phyloP scores from a whole-genome alignment of 129 eudicot genomes.

The Artemisia tridentata region DNA sequence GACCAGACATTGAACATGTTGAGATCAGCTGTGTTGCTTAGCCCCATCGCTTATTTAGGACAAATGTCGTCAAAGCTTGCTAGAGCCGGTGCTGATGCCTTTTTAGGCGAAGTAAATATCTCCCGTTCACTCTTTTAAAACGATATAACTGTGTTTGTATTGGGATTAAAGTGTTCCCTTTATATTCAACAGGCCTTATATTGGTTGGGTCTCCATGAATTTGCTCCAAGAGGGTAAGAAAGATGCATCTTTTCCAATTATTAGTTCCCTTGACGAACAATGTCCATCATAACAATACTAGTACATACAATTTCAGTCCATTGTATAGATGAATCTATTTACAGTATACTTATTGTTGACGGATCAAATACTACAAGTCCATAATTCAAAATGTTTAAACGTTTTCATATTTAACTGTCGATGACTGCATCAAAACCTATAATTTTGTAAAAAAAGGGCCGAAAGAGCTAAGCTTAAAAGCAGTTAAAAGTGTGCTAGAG shows the following conservation, averaged over 20 bases:
- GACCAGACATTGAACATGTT: slow-evolving; percentile 48
- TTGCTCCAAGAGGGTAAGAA: slow-evolving; percentile 79
- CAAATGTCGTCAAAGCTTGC: slow-evolving; percentile 62
- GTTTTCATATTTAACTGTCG: too few species aligned
- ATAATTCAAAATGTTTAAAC: too few species aligned
- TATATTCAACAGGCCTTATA: slow-evolving; percentile 41
- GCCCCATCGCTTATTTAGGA: slow-evolving; percentile 86
- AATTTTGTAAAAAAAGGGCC: too few species aligned
- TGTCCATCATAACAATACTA: too few species aligned
- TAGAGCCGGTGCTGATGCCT: slow-evolving; percentile 50
- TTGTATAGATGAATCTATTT: too few species aligned
- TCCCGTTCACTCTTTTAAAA: neutral
- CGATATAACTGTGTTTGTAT: neutral
- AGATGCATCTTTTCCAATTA: slow-evolving; percentile 1
- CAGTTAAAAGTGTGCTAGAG: too few species aligned
- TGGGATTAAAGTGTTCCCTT: neutral
- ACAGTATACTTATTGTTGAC: too few species aligned
- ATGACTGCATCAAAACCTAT: too few species aligned
- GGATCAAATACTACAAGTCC: too few species aligned
- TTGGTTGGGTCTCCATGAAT: slow-evolving; percentile 76
- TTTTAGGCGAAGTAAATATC: slow-evolving; percentile 62
- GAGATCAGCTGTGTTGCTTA: slow-evolving; percentile 74
- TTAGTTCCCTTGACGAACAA: too few species aligned
- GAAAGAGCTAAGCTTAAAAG: too few species aligned
- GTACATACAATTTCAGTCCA: too few species aligned